phyloP scores from a whole-genome alignment of 371 early-diverging fungal genomes.

The Choanephora cucurbitarum region DNA sequence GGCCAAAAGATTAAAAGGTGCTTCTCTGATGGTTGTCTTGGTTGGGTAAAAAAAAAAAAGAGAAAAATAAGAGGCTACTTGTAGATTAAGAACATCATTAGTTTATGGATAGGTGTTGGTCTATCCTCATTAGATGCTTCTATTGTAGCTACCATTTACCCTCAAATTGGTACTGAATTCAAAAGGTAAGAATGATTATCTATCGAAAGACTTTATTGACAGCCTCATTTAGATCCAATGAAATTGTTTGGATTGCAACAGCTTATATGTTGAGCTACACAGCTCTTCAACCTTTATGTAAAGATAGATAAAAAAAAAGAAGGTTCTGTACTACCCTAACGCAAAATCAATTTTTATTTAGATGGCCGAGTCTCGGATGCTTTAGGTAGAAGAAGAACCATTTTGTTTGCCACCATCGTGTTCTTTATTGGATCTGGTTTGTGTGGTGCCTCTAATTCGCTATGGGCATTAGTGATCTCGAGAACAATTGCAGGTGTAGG shows the following conservation, averaged over 20 bases:
- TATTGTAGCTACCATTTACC: conserved; percentile 78
- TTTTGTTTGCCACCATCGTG: conserved; percentile 56
- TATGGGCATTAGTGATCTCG: conserved; percentile 72
- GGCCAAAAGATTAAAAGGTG: conserved; percentile 18
- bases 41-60: conserved; percentile 9
- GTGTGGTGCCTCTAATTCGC: conserved; percentile 58
- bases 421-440: conserved; percentile 61
- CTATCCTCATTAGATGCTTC: conserved; percentile 78
- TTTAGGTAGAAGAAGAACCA: conserved; percentile 66
- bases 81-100: background rate
- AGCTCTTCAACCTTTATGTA: conserved; percentile 77
- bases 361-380: conserved; percentile 65
- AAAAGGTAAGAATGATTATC: conserved; percentile 33
- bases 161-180: conserved; percentile 77
- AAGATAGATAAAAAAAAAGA: conserved; percentile 11
- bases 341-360: conserved; percentile 12
- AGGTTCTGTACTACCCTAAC: no score
- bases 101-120: conserved; percentile 53
- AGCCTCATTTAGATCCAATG: conserved; percentile 23
- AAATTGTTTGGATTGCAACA: conserved; percentile 70
- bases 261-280: conserved; percentile 80
- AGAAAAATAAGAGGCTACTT: background rate
- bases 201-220: background rate
- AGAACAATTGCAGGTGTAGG: conserved; percentile 82
- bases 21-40: conserved; percentile 15